phyloP scores from a whole-genome alignment of 2,329 filamentous ascomycete genomes.

The Nigrograna mackinnonii region DNA sequence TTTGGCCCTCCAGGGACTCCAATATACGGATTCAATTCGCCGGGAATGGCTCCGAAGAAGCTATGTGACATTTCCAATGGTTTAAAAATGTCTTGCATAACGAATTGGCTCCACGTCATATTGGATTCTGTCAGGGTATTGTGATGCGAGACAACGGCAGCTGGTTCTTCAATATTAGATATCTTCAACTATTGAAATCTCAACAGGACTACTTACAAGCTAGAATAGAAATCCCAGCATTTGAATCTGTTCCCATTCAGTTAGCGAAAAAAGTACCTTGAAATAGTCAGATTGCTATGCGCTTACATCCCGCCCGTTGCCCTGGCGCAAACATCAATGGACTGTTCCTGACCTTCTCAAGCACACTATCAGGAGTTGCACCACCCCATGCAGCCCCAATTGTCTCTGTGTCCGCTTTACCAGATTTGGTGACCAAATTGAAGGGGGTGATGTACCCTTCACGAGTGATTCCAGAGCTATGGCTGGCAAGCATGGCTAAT shows the following conservation, averaged over 20 bases:
- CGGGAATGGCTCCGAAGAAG: conserved; percentile 26
- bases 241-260: conserved; percentile 21
- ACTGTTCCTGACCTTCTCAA: conserved; percentile 18
- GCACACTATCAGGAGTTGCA: conserved; percentile 11
- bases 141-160: conserved; percentile 26
- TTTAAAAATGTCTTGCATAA: conserved; percentile 18
- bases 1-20: conserved; percentile 28
- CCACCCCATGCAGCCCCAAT: not conserved
- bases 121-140: conserved; percentile 19
- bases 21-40: conserved; percentile 17
- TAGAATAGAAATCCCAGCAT: conserved; percentile 30
- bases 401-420: conserved; percentile 21
- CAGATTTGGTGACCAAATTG: conserved; percentile 24
- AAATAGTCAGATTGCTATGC: not conserved
- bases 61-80: conserved; percentile 30
- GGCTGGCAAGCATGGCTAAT: conserved; percentile 34
- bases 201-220: conserved; percentile 11
- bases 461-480: conserved; percentile 29
- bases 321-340: conserved; percentile 34
- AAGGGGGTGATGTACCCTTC: conserved; percentile 35
- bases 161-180: conserved; percentile 1
- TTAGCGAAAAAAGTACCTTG: not conserved
- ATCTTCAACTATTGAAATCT: not conserved
- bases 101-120: conserved; percentile 25
- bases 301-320: conserved; percentile 24